Conservation (phyloP, 345 rosid genomes). For the Salix purpurea region DNA sequence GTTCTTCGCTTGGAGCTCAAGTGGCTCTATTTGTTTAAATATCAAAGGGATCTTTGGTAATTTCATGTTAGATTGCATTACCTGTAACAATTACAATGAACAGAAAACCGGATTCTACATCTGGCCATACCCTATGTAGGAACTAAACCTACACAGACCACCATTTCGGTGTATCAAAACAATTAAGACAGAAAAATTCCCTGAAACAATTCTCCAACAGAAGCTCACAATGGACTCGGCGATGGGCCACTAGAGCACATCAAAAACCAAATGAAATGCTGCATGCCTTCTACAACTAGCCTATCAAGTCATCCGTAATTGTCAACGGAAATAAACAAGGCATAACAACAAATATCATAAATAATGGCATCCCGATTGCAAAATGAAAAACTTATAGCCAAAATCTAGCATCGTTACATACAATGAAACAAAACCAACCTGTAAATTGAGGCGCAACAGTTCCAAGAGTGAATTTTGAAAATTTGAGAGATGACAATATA, state of each 20-base stretch:
- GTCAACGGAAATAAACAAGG: neutral
- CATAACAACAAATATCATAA: neutral
- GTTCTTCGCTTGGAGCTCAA: too few species aligned
- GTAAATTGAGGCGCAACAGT: conserved; percentile 99
- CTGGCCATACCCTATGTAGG: neutral
- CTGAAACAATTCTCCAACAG: neutral
- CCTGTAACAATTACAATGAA: neutral
- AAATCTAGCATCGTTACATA: neutral
- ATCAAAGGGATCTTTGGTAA: too few species aligned
- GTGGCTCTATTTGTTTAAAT: too few species aligned
- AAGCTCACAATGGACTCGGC: neutral
- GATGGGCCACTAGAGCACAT: neutral
- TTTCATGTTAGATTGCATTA: too few species aligned
- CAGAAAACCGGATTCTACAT: neutral
- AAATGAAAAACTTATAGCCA: neutral
- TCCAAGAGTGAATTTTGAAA: conserved; percentile 94
- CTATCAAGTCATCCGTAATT: neutral
- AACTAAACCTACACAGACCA: neutral
- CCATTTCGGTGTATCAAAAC: neutral
- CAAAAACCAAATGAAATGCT: neutral
- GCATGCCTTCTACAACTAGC: neutral
- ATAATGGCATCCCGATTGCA: neutral
- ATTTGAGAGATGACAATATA: conserved; percentile 75
- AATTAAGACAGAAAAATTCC: neutral
- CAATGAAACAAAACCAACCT: conserved; percentile 46